Evolutionary conservation across 2,329 filamentous ascomycete genomes (phyloP).

Genomic region (Leptodontidium sp.): DNA sequence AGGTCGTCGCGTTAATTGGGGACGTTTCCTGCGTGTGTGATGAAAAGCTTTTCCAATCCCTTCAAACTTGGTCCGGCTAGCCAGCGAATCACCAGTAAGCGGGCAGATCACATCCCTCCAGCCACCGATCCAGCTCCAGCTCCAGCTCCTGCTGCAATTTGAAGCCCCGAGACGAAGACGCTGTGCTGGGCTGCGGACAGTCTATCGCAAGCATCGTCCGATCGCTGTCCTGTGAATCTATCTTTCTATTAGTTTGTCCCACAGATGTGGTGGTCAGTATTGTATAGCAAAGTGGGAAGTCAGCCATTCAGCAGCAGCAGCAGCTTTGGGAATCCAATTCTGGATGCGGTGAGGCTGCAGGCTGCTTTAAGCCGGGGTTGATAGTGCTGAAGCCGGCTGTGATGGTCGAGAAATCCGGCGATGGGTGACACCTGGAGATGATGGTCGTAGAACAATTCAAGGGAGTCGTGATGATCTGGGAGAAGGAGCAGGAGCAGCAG

Average conservation of each 20-base stretch:
- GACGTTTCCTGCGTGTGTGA: conserved; percentile 12
- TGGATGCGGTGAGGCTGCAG: conserved; percentile 33
- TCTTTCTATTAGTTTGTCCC: conserved; percentile 17
- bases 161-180: conserved; percentile 4
- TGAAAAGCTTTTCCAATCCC: not conserved
- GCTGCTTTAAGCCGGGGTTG: conserved; percentile 37
- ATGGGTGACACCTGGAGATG: conserved; percentile 20
- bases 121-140: conserved; percentile 23
- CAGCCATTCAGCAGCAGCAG: not conserved
- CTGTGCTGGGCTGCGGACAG: not conserved
- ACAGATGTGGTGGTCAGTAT: conserved; percentile 12
- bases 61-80: not conserved
- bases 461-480: conserved; percentile 20
- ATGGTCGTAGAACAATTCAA: conserved; percentile 18
- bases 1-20: conserved; percentile 2
- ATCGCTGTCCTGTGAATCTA: conserved; percentile 1
- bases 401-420: conserved; percentile 4
- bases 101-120: conserved; percentile 21
- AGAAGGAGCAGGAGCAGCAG: conserved; percentile 22
- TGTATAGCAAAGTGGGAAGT: conserved; percentile 30
- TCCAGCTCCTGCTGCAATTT: conserved; percentile 6
- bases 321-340: conserved; percentile 4
- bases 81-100: conserved; percentile 24
- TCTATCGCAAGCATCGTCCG: not conserved
- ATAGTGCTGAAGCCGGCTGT: conserved; percentile 19